These are phyloP conservation scores for Fonsecaea monophora DNA, from an alignment of 2,329 filamentous ascomycete genomes.

Conservation along the genomic window DNA sequence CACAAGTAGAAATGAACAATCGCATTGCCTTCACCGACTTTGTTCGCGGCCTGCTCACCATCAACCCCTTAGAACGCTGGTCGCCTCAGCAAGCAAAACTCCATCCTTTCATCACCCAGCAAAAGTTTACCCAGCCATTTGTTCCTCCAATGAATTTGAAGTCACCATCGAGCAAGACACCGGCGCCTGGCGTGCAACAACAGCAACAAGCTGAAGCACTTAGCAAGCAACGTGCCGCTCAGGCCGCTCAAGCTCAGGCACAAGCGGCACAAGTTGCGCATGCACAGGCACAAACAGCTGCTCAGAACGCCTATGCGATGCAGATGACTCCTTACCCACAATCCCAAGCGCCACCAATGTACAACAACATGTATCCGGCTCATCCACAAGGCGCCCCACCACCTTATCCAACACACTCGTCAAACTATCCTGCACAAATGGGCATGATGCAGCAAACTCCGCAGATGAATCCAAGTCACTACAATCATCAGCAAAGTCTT, in stretches of 20 bases:
- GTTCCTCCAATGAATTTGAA: conserved; percentile 97
- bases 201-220: conserved; percentile 93
- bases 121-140: conserved; percentile 95
- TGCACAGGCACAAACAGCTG: conserved; percentile 67
- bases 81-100: conserved; percentile 96
- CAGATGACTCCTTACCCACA: conserved; percentile 62
- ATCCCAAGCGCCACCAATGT: conserved; percentile 68
- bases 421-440: conserved; percentile 75
- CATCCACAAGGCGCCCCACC: conserved; percentile 75
- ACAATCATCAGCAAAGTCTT: conserved; percentile 73
- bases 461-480: conserved; percentile 71
- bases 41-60: conserved; percentile 87
- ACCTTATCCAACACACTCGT: conserved; percentile 76
- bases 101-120: conserved; percentile 97
- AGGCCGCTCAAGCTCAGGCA: conserved; percentile 58
- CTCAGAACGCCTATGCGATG: conserved; percentile 71
- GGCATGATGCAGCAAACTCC: conserved; percentile 69
- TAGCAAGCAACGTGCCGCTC: conserved; percentile 82
- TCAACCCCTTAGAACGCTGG: conserved; percentile 96
- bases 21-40: conserved; percentile 98
- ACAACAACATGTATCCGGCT: conserved; percentile 77
- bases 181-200: conserved; percentile 90
- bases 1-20: conserved; percentile 88
- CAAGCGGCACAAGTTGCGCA: conserved; percentile 57
- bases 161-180: conserved; percentile 83